Conservation (phyloP, 2,329 filamentous ascomycete genomes). For the Chrysosporium queenslandicum region DNA sequence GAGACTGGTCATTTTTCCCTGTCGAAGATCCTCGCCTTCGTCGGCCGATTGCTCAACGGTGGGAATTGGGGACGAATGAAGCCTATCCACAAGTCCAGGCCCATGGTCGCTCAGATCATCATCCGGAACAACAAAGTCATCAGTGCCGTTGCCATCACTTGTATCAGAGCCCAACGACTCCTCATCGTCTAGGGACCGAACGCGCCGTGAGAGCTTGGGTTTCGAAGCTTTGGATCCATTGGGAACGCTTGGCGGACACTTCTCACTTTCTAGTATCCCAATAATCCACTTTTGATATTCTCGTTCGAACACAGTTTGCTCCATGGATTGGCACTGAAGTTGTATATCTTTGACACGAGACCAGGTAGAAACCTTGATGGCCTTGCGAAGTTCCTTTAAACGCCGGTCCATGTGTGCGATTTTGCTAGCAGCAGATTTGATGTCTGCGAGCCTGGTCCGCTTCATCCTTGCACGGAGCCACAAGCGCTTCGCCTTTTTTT, state of each 20-base stretch:
- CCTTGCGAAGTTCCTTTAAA: constrained; percentile 46
- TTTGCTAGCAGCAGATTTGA: constrained; percentile 37
- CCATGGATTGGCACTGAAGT: constrained; percentile 49
- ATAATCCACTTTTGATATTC: constrained; percentile 38
- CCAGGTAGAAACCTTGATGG: constrained; percentile 48
- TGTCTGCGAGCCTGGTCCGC: constrained; percentile 33
- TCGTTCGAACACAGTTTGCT: constrained; percentile 55
- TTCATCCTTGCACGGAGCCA: constrained; percentile 50
- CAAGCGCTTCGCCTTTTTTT: constrained; percentile 48
- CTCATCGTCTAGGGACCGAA: constrained; percentile 21
- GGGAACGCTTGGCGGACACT: constrained; percentile 23
- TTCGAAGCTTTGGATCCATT: constrained; percentile 4
- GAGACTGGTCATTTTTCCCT: not conserved
- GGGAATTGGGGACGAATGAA: not conserved
- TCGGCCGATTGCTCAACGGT: constrained; percentile 1
- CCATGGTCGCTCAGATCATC: constrained; percentile 2
- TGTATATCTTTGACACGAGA: constrained; percentile 43
- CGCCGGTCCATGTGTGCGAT: constrained; percentile 42
- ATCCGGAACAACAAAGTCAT: constrained; percentile 26
- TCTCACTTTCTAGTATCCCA: constrained; percentile 30
- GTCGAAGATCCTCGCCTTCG: not conserved
- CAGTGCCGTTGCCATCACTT: constrained; percentile 18
- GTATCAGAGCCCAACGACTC: constrained; percentile 28
- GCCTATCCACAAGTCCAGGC: not conserved
- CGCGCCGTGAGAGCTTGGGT: constrained; percentile 1